A percentile compares a stretch with the other conserved stretches of the same genome.
phyloP scores from a whole-genome alignment of 1,139 yeast species.

The Sugiyamaella pinicola region DNA sequence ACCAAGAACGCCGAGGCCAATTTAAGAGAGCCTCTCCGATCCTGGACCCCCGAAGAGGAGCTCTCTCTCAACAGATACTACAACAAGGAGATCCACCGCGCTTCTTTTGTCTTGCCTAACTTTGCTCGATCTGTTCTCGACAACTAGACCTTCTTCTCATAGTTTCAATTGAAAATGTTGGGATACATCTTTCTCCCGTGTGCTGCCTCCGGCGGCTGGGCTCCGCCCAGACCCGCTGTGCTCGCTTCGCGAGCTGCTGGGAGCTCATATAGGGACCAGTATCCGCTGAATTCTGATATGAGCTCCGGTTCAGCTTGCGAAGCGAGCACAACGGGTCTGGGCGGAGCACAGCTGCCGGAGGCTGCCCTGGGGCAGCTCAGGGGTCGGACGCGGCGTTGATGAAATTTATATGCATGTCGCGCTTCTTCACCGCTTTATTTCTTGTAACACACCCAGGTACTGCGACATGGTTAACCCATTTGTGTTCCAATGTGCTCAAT shows the following conservation, averaged over 20 bases:
- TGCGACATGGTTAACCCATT: slow-evolving; percentile 22
- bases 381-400: not conserved
- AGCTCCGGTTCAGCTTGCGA: too few species aligned
- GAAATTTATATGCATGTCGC: not conserved
- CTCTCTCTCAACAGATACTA: slow-evolving; percentile 71
- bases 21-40: slow-evolving; percentile 69
- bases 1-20: slow-evolving; percentile 67
- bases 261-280: too few species aligned
- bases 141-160: too few species aligned
- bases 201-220: too few species aligned
- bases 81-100: slow-evolving; percentile 75
- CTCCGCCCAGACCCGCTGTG: too few species aligned
- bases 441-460: too few species aligned
- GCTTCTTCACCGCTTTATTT: not conserved
- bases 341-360: too few species aligned
- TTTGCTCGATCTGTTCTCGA: slow-evolving; percentile 54
- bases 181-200: too few species aligned
- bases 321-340: not conserved
- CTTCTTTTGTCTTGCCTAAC: slow-evolving; percentile 84
- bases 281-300: too few species aligned
- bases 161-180: too few species aligned
- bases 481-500: slow-evolving; percentile 28
- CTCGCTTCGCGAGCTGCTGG: too few species aligned
- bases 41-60: slow-evolving; percentile 65
- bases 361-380: too few species aligned